Base-by-base conservation (phyloP, 2,329 filamentous ascomycete species). In the Bipolaris gigantea region DNA sequence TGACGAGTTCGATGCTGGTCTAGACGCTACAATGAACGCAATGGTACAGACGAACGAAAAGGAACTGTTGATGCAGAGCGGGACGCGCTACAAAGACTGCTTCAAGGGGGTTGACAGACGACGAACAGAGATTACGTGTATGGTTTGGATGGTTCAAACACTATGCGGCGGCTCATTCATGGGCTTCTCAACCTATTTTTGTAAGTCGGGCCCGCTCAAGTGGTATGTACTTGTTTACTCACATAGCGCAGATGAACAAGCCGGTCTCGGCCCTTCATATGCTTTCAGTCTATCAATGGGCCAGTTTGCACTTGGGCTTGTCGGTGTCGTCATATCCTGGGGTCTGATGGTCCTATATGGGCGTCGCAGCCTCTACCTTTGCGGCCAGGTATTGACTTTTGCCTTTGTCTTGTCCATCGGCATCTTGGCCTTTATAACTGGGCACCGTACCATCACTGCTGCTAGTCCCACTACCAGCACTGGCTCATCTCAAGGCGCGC, bases 11-110 rank as follows among this genome's bases (percentile, higher is more conserved):
- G 48, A 57, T 83, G 85, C 8, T 75, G 89, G 10, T 76, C 82
- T 57, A 76, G 21, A 9, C 11, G 38, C 38, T n/a, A 77, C 45
- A 84, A 89, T 94, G 53, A 85, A 88, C 62, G 92, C 93, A 88
- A 94, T 95, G 87, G 83, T 89, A 1, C 89, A 92, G 67, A 94
- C 90, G 1, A 90, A 88, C 1, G 86, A 87, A 0, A 77, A 93
- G 11, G 90, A 94, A 71, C 81, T 88, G 66, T 76, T 82, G 72
- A 87, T 89, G 23, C 51, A 57, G 41, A 77, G 77, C 7, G 89
- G 89, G 25, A 84, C 88, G 4, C 85, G 82, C 46, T 95, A 93
- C 73, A 74, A 82, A 63, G 90, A 95, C 70, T 95, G 90, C 76
- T 94, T 95, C 81, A 87, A 82, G 71, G 89, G 90, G 6, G 81